These are phyloP conservation scores for Talaromyces sp. DNA, from an alignment of 2,329 filamentous ascomycete genomes.

Conservation along the genomic window DNA sequence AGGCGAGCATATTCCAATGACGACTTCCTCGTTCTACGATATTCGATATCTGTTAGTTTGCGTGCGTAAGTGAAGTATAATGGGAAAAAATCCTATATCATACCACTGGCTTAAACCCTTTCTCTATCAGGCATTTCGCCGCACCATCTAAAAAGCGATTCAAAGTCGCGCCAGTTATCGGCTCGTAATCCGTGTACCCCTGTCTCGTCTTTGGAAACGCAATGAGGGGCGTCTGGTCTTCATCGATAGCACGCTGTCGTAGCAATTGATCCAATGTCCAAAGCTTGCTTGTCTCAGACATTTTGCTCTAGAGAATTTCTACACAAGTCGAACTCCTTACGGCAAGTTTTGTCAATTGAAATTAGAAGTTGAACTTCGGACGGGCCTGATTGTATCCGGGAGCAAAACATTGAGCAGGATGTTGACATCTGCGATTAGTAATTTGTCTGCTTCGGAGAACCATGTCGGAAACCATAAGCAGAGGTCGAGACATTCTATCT, in stretches of 20 bases:
- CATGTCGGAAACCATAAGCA: background rate
- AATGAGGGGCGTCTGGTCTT: slow-evolving; percentile 6
- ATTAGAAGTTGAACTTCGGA: background rate
- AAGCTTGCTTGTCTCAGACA: slow-evolving; percentile 2
- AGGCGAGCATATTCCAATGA: slow-evolving; percentile 3
- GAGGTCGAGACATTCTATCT: background rate
- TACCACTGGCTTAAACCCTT: slow-evolving; percentile 1
- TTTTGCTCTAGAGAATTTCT: slow-evolving; percentile 3
- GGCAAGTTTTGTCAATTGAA: background rate
- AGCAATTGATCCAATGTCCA: slow-evolving; percentile 6
- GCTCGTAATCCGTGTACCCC: background rate
- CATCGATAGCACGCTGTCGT: slow-evolving; percentile 5
- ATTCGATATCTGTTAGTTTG: slow-evolving; percentile 1
- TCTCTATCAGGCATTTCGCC: slow-evolving; percentile 4
- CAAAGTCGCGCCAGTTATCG: slow-evolving; percentile 1
- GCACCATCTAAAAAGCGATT: slow-evolving; percentile 3
- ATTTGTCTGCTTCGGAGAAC: background rate
- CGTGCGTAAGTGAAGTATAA: background rate
- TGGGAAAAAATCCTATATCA: background rate
- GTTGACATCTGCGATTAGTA: slow-evolving; percentile 1
- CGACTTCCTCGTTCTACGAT: slow-evolving; percentile 1
- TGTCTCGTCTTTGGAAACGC: slow-evolving; percentile 3
- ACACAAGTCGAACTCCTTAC: background rate
- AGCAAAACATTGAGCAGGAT: background rate
- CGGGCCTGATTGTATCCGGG: background rate